Conservation (phyloP, 768 basidiomycete genomes). For the Suillus sp. region DNA sequence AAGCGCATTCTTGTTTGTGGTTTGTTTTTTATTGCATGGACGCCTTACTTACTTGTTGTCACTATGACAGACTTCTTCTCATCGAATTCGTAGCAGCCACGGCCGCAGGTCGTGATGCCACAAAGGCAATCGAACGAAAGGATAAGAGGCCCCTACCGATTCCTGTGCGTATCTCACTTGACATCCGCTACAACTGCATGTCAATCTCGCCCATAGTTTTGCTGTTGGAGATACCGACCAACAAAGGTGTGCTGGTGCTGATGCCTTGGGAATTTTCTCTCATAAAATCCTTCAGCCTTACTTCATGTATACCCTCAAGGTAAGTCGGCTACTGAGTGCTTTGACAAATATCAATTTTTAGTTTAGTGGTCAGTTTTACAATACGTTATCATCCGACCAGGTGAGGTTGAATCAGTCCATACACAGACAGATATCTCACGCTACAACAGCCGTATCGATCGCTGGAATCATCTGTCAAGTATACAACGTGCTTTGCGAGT, state of each 20-base stretch:
- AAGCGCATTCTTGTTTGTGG: constrained; percentile 80
- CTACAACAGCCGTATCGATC: constrained; percentile 46
- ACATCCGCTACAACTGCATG: constrained; percentile 1
- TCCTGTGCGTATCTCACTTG: constrained; percentile 48
- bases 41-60: constrained; percentile 6
- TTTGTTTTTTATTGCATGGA: background rate
- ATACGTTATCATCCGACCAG: constrained; percentile 76
- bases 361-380: constrained; percentile 83
- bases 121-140: constrained; percentile 73
- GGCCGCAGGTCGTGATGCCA: constrained; percentile 59
- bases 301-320: constrained; percentile 89
- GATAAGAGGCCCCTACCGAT: constrained; percentile 75
- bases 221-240: constrained; percentile 79
- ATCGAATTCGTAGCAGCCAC: constrained; percentile 84
- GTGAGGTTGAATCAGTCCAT: constrained; percentile 24
- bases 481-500: constrained; percentile 67
- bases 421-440: background rate
- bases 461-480: constrained; percentile 79
- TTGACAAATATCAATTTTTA: constrained; percentile 4
- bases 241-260: constrained; percentile 55
- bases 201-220: constrained; percentile 51
- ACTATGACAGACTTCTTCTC: constrained; percentile 59
- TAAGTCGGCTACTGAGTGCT: constrained; percentile 26
- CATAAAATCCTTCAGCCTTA: constrained; percentile 52
- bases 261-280: constrained; percentile 3